These are phyloP conservation scores for Fraxinus platypoda DNA, from an alignment of 305 asterid species.

Conservation along the genomic window DNA sequence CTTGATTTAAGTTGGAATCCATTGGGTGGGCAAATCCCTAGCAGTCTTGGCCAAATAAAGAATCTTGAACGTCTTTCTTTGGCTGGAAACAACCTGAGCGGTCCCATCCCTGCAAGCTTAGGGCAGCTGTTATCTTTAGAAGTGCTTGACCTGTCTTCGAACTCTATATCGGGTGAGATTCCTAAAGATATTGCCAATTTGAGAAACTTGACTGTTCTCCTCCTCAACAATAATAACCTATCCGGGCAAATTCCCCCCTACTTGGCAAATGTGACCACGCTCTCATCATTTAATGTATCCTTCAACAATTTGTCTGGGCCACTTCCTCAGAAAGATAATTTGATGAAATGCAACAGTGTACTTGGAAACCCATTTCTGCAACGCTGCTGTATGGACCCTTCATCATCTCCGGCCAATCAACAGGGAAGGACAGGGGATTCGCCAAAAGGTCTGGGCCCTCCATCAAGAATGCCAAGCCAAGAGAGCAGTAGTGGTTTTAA, in stretches of 20 bases:
- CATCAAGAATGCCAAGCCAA: slow-evolving; percentile 29
- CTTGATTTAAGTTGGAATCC: slow-evolving; percentile 73
- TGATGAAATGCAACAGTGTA: slow-evolving; percentile 57
- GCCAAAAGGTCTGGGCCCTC: slow-evolving; percentile 32
- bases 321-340: slow-evolving; percentile 39
- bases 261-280: slow-evolving; percentile 47
- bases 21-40: slow-evolving; percentile 65
- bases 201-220: slow-evolving; percentile 52
- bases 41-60: slow-evolving; percentile 61
- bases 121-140: slow-evolving; percentile 56
- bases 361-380: slow-evolving; percentile 65
- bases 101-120: slow-evolving; percentile 65
- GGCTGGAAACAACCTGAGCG: slow-evolving; percentile 72
- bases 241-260: slow-evolving; percentile 64
- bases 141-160: slow-evolving; percentile 78
- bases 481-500: slow-evolving; percentile 43
- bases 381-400: slow-evolving; percentile 48
- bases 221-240: slow-evolving; percentile 63
- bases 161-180: slow-evolving; percentile 62
- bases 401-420: slow-evolving; percentile 47
- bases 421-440: slow-evolving; percentile 42
- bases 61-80: slow-evolving; percentile 57
- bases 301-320: slow-evolving; percentile 78
- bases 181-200: slow-evolving; percentile 60
- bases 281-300: slow-evolving; percentile 54